Base-by-base conservation (phyloP, 2,329 filamentous ascomycete genomes). In the Colletotrichum sp. region DNA sequence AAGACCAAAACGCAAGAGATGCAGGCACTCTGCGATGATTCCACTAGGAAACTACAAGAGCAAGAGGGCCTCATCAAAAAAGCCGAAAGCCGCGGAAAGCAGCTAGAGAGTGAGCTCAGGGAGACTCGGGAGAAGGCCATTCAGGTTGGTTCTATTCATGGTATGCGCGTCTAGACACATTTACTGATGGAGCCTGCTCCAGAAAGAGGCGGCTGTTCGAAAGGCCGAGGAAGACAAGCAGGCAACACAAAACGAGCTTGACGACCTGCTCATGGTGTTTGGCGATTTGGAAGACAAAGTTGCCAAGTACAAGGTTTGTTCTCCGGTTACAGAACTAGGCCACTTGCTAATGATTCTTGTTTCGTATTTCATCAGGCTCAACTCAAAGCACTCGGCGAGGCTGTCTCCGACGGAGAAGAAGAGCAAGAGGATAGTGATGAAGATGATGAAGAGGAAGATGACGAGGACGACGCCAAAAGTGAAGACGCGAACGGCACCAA, bases 211-310 rank as follows among this genome's bases (percentile, higher is more conserved):
- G 6, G 79, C 82, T 28, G 68, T 84, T 18, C 81, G 83, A 61
- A 85, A 89, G 77, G 92, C 90, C 76, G 91, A 92, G 78, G 89
- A 91, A 75, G 92, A 93, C 73, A 92, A 90, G 71, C 88, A 91
- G 76, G 85, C 89, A 2, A 89, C 90, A 7, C 94, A 96, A 81
- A 89, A 90, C 4, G 95, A 97, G 83, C 87, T 96, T 61, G 95
- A 97, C 78, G 95, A 97, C 82, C 87, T 96, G 69, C 86, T 97
- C 43, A 94, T 96, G 86, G 93, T 97, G 7, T 95, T 96, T 83
- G 92, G 91, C 16, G 95, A 97, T 81, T 81, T 96, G 21, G 95
- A 97, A 83, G 94, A 95, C 69, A 96, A 96, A 85, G 88, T 92
- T 64, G 89, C 89, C 56, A 92, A 91, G 79, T 95, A 96, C 81